Base-by-base conservation (phyloP, 192 early-diverging fungal genomes). In the Rhizophagus sp. region DNA sequence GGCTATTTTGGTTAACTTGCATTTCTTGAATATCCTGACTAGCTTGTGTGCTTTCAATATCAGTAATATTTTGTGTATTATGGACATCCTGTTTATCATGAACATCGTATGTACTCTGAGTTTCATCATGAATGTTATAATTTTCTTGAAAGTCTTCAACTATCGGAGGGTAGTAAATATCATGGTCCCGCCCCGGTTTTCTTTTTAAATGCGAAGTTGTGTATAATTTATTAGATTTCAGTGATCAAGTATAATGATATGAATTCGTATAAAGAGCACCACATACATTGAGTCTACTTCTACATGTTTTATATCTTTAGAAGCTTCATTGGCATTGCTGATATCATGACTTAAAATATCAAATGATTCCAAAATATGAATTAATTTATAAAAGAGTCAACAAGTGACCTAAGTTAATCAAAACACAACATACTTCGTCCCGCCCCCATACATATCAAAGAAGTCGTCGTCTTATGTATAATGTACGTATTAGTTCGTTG, bases 391-490 rank as follows among this genome's bases (percentile, higher is more conserved):
- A 39, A 72, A 11, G 10, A 5, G 13, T 72, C 13, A 57, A 17
- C n/a, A 57, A n/a, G 27, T 47, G 17, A 15, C 22, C 25, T 24
- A 25, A 27, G 6, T 41, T 49, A 44, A n/a, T 75, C 61, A 47
- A 47, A 47, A 24, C 44, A 41, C 19, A 27, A 57, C 52, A 7
- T 62, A 50, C 57, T 61, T 61, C 22, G 74, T 17, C 33, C 24
- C 61, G 25, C 63, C 62, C n/a, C 74, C 74, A 76, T 76, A 76
- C 62, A 76, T 34, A 63, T 76, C 74, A 76, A 62, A 76, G 57
- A 62, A 61, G n/a, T 76, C 74, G 61, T 76, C 74, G 74, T 76
- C 74, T 76, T 25, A 61, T 62, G 24, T 39, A 39, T 39, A 22
- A 19, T 36, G 47, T 71, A 41, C 30, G 22, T 39, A 39, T 71